A percentile compares a stretch with the other conserved stretches of the same genome.
Conservation (phyloP, 495 filamentous ascomycete genomes). For the Xylaria bambusicola region DNA sequence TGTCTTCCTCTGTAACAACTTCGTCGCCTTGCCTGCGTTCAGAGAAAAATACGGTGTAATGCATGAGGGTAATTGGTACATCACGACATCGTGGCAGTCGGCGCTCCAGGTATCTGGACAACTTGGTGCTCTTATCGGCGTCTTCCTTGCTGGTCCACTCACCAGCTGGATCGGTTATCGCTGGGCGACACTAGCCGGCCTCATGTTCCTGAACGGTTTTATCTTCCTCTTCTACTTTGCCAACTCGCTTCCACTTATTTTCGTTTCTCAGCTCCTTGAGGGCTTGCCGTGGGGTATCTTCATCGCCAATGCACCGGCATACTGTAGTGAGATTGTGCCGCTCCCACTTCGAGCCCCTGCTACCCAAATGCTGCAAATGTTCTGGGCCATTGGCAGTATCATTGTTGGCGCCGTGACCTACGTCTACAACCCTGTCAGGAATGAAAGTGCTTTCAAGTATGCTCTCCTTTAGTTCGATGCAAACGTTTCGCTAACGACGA, state of each 20-base stretch:
- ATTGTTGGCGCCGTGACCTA: constrained; percentile 49
- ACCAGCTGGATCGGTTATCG: constrained; percentile 52
- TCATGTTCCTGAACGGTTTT: constrained; percentile 48
- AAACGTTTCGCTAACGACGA: constrained; percentile 33
- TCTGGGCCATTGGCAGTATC: constrained; percentile 50
- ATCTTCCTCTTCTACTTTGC: constrained; percentile 53
- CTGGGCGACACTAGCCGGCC: constrained; percentile 44
- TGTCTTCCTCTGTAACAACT: constrained; percentile 48
- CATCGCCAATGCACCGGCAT: constrained; percentile 50
- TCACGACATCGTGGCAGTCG: constrained; percentile 47
- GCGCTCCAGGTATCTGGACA: constrained; percentile 48
- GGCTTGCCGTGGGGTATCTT: constrained; percentile 57
- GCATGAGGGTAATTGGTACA: too few species aligned
- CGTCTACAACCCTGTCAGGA: constrained; percentile 37
- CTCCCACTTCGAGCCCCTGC: constrained; percentile 46
- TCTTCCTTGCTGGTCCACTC: constrained; percentile 48
- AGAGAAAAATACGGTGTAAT: constrained; percentile 38
- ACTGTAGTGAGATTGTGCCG: constrained; percentile 49
- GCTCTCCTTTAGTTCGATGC: constrained; percentile 29
- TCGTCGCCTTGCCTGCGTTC: constrained; percentile 45
- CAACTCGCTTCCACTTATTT: constrained; percentile 41
- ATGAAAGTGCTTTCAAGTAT: constrained; percentile 46
- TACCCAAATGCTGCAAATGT: constrained; percentile 52
- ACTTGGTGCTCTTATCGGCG: constrained; percentile 47
- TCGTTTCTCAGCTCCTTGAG: constrained; percentile 48